phyloP scores from a whole-genome alignment of 352 stramenopile genomes.

The Elongisporangium anandrum region DNA sequence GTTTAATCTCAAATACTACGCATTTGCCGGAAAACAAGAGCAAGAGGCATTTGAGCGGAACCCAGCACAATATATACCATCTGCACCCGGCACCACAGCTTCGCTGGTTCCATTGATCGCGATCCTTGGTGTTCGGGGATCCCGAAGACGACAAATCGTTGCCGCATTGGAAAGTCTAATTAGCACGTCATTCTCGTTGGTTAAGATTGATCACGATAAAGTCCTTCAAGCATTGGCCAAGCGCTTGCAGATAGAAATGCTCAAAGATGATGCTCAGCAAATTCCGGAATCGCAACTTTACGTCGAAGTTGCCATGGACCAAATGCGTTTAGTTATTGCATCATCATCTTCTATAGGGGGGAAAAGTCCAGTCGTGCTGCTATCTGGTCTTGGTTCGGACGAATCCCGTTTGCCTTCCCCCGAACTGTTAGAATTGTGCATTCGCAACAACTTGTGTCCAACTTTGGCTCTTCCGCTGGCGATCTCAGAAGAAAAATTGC shows the following conservation, averaged over 20 bases:
- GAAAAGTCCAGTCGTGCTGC: slow-evolving; percentile 5
- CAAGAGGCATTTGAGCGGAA: slow-evolving; percentile 44
- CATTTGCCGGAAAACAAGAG: slow-evolving; percentile 42
- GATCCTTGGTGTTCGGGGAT: slow-evolving; percentile 47
- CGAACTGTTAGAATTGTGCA: slow-evolving; percentile 34
- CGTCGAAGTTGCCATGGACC: slow-evolving; percentile 13
- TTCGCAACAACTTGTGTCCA: slow-evolving; percentile 42
- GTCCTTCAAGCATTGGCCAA: slow-evolving; percentile 3
- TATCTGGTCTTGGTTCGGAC: slow-evolving; percentile 19
- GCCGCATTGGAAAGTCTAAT: slow-evolving; percentile 2
- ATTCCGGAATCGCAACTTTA: slow-evolving; percentile 7
- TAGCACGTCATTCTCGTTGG: slow-evolving; percentile 6
- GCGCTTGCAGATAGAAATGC: slow-evolving; percentile 13
- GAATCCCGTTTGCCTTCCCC: slow-evolving; percentile 27
- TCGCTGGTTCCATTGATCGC: slow-evolving; percentile 35
- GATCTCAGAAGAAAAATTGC: slow-evolving; percentile 19
- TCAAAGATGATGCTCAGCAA: slow-evolving; percentile 10
- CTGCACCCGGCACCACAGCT: slow-evolving; percentile 14
- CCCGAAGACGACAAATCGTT: slow-evolving; percentile 11
- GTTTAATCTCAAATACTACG: slow-evolving; percentile 46
- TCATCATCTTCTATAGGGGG: too few species aligned
- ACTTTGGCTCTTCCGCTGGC: slow-evolving; percentile 41
- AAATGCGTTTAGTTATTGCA: slow-evolving; percentile 10
- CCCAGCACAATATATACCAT: slow-evolving; percentile 37
- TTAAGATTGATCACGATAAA: slow-evolving; percentile 12